Conservation (phyloP, 106 monocot species). For the Acorus calamus region DNA sequence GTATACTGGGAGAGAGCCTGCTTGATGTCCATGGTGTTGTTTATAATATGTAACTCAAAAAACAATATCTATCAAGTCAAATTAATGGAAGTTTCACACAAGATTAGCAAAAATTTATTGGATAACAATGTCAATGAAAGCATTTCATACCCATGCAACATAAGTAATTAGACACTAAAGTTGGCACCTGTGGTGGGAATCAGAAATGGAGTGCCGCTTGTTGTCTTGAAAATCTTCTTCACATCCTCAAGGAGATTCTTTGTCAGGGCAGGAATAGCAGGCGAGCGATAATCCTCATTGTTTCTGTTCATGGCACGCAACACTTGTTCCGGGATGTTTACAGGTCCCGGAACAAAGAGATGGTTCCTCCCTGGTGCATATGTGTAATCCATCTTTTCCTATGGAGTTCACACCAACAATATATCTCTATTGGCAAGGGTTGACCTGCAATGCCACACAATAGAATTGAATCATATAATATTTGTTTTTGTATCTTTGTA, state of each 20-base stretch:
- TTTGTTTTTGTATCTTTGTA: too few species aligned
- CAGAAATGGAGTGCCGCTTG: constrained; percentile 62
- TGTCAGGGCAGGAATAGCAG: constrained; percentile 75
- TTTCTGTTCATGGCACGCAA: constrained; percentile 83
- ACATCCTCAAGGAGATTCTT: constrained; percentile 87
- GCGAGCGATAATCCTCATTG: constrained; percentile 90
- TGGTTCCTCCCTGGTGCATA: constrained; percentile 83
- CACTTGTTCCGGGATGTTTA: constrained; percentile 88
- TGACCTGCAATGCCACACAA: too few species aligned
- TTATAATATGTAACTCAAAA: too few species aligned
- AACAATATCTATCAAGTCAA: too few species aligned
- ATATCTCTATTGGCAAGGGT: too few species aligned
- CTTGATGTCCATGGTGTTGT: too few species aligned
- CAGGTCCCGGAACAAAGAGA: constrained; percentile 84
- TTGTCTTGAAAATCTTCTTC: constrained; percentile 92
- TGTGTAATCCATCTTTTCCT: constrained; percentile 58
- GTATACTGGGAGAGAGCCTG: too few species aligned
- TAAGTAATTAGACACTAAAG: neutral
- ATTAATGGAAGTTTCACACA: neutral
- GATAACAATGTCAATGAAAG: neutral
- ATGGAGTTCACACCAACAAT: too few species aligned
- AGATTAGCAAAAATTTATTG: neutral
- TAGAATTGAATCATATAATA: too few species aligned
- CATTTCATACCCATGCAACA: too few species aligned
- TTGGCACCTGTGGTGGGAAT: constrained; percentile 76